Base-by-base conservation (phyloP, 2,329 filamentous ascomycete species). In the Colletotrichum lupini region DNA sequence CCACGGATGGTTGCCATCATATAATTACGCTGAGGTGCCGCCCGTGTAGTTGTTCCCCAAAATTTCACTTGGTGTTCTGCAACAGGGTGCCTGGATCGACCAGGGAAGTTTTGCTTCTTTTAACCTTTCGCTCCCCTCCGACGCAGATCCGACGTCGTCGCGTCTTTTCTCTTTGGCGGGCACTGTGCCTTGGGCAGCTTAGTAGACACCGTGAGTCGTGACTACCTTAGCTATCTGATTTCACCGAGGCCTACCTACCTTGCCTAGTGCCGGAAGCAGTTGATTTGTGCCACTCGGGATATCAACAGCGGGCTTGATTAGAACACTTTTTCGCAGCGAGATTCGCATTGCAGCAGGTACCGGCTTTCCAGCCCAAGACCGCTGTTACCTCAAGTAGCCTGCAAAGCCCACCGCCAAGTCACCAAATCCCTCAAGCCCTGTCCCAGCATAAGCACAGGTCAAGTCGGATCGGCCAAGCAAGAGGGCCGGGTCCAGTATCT, bases 401-500 rank as follows among this genome's bases (percentile, higher is more conserved):
- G 11, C 35, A 4, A 46, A 46, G 24, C 24, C 26, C 42, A 53
- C 28, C 57, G 42, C 28, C 24, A 35, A 46, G 42, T 49, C 46
- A 56, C 30, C 56, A 49, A 42, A 24, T 58, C 64, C 28, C 42
- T 61, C 22, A 46, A 56, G 56, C 56, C 32, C 56, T 52, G 42
- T 57, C 14, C 37, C 65, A 67, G 65, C 65, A 26, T 9, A 30
- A 66, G 56, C 64, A 58, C 37, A 55, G 46, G 22, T 42, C 66
- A 55, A 16, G 63, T 55, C 69, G 42, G 66, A 55, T 69, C 66
- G 70, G 70, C 55, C 66, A 63, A 69, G 59, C 59, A 60, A 63
- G 59, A 58, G 16, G 60, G 30, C 69, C 28, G 69, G 66, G 57
- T 42, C 32, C 60, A 65, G 69, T 63, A 37, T 63, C 69, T 72